phyloP scores from a whole-genome alignment of 2,329 filamentous ascomycete genomes.

The Mycosphaerella arachidis region DNA sequence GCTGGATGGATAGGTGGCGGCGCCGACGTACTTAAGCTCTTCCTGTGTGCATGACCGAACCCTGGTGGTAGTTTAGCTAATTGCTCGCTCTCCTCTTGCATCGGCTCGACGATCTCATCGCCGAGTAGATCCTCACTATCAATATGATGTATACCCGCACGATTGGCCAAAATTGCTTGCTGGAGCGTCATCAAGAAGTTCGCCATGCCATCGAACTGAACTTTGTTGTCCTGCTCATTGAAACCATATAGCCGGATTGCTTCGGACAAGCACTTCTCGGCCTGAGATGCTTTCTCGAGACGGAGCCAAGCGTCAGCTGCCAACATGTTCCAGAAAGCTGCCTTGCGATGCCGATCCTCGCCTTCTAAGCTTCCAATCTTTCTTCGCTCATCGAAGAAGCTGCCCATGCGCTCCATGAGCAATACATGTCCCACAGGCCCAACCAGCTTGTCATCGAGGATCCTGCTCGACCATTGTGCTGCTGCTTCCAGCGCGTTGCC shows the following conservation, averaged over 20 bases:
- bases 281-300: slow-evolving; percentile 71
- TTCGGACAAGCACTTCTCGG: slow-evolving; percentile 70
- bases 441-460: slow-evolving; percentile 73
- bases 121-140: slow-evolving; percentile 31
- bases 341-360: slow-evolving; percentile 74
- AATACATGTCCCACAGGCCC: slow-evolving; percentile 75
- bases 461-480: slow-evolving; percentile 74
- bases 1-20: slow-evolving; percentile 16
- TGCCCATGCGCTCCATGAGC: slow-evolving; percentile 77
- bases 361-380: slow-evolving; percentile 62
- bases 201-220: slow-evolving; percentile 49
- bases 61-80: slow-evolving; percentile 21
- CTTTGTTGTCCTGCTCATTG: slow-evolving; percentile 2
- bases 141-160: slow-evolving; percentile 35
- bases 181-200: slow-evolving; percentile 64
- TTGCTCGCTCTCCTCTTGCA: slow-evolving; percentile 36
- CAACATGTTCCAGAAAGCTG: slow-evolving; percentile 81
- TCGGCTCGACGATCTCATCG: slow-evolving; percentile 25
- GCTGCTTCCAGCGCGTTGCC: slow-evolving; percentile 80
- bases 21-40: slow-evolving; percentile 38
- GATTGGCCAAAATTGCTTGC: slow-evolving; percentile 52
- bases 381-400: slow-evolving; percentile 70
- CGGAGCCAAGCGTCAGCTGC: slow-evolving; percentile 79
- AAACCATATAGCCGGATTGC: slow-evolving; percentile 52
- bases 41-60: slow-evolving; percentile 37